Evolutionary conservation across 2,329 filamentous ascomycete species (phyloP), one percentile per base, ranked within the genome.

Genomic region (Cordyceps farinosa): DNA sequence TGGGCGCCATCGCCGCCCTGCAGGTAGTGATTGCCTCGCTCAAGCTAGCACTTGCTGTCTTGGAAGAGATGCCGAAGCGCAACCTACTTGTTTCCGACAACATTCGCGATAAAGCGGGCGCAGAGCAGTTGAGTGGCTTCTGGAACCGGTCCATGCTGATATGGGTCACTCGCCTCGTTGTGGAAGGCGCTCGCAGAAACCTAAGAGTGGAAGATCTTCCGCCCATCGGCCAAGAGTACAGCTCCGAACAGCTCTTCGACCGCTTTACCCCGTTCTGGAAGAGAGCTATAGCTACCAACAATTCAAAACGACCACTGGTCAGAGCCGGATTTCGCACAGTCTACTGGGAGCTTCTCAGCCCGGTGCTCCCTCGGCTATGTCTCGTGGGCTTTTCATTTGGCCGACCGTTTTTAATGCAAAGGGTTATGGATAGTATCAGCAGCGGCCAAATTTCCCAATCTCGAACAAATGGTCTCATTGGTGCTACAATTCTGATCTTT

Each of bases 11-110:
- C 27, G 72, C 70, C 1, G 61, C 56, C 17, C 61, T 75, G 2
- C 73, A 72, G 47, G 70, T 69, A 0, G 64, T 68, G 0, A 67
- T 69, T 0, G 64, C 76, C 2, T 68, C 44, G 0, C 52, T 69
- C 29, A 77, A 76, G 66, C 51, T 65, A 1, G 5, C 67, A 1
- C 65, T 76, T 0, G 65, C 77, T 9, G 38, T 71, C 0, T 52
- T 76, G 2, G 76, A 78, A 32, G 73, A 75, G 42, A 55, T 65
- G 0, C 69, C 72, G 0, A 78, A 77, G 53, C 47, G 63, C 0
- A 32, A 42, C 7, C 40, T 63, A 15, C 22, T 60, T 4, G 32
- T 11, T 22, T 53, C 63, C 30, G 53, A 59, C 13, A 27, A 48
- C 1, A 11, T 67, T 5, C 56, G 56, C 34, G 34, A 38, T n/a